These are phyloP conservation scores for Carnegiea gigantea DNA, from an alignment of 179 eudicot genomes.

Conservation along the genomic window DNA sequence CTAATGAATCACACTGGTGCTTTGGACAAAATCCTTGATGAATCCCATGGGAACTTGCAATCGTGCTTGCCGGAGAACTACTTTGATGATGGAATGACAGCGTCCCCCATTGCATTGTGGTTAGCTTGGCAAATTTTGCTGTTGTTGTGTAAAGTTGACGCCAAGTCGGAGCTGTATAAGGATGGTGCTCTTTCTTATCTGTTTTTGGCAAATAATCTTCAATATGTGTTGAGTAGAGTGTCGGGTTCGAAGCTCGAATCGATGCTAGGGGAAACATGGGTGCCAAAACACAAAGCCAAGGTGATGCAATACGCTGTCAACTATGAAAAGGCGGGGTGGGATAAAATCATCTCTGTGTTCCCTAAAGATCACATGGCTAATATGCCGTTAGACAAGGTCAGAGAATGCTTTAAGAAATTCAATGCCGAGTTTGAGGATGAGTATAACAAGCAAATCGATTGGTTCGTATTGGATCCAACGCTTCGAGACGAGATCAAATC, in stretches of 20 bases:
- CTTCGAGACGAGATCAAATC: constrained; percentile 57
- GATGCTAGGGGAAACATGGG: constrained; percentile 67
- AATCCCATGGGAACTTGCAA: constrained; percentile 29
- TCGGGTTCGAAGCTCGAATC: constrained; percentile 34
- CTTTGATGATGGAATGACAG: constrained; percentile 37
- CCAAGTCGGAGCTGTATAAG: constrained; percentile 51
- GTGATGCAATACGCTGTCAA: constrained; percentile 55
- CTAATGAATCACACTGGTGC: constrained; percentile 40
- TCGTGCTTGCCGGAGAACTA: constrained; percentile 62
- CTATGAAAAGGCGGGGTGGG: constrained; percentile 71
- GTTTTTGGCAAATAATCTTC: constrained; percentile 69
- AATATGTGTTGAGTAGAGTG: constrained; percentile 59
- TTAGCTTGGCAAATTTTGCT: constrained; percentile 70
- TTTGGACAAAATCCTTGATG: constrained; percentile 43
- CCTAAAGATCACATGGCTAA: constrained; percentile 47
- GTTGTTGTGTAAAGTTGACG: constrained; percentile 63
- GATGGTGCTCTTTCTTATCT: constrained; percentile 61
- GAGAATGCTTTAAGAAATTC: constrained; percentile 46
- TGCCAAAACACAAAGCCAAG: constrained; percentile 42
- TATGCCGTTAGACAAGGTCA: constrained; percentile 33
- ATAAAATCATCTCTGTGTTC: constrained; percentile 41
- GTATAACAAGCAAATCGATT: constrained; percentile 48
- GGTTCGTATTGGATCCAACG: constrained; percentile 58
- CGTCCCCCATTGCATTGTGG: constrained; percentile 32
- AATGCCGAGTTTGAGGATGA: constrained; percentile 55